Evolutionary conservation across 2,329 filamentous ascomycete genomes (phyloP), one percentile per base, ranked within the genome.

Genomic region (Dothistroma pini): DNA sequence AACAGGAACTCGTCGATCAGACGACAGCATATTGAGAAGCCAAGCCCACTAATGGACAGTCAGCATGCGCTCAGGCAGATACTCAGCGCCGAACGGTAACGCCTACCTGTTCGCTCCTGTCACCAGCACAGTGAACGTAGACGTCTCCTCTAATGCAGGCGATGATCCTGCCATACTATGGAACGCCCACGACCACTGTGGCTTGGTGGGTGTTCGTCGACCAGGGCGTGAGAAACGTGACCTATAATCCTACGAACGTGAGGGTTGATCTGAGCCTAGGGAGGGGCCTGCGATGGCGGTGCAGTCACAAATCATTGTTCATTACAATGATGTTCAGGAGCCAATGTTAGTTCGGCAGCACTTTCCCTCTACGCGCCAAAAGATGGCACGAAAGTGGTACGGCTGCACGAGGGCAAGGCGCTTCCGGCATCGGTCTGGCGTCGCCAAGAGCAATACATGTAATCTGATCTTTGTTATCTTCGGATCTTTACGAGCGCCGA

Each of bases 1-100:
- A 81, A 79, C 62, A 96, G 85, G 79, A 96, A 97, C 70, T 96
- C 90, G 79, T 96, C 91, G 69, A 96, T 93, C 59, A 96, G 82
- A 63, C 91, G 90, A 71, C 89, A 86, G 74, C 89, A 90, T 68
- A 90, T 92, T 58, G 89, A 88, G 69, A 93, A 89, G 50, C 93
- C 93, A 50, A 97, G 86, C 63, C 93, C 93, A 74, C 93, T 97
- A 75, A 5, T 41, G 22, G 25, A 34, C 10, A 14, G 31, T 41
- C 19, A 58, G 49, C 6, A 22, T 4, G 31, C 49, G 29, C n/a
- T 48, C 11, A 21, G 2, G 1, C 10, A 16, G 6, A 16, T 14
- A n/a, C 9, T 6, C 4, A 5, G 41, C 41, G 8, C n/a, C 41
- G 41, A 14, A 19, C n/a, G 16, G 14, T 19, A 44, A 9, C 29